These are phyloP conservation scores for Trichoderma simmonsii DNA, from an alignment of 2,329 filamentous ascomycete genomes.

Conservation along the genomic window DNA sequence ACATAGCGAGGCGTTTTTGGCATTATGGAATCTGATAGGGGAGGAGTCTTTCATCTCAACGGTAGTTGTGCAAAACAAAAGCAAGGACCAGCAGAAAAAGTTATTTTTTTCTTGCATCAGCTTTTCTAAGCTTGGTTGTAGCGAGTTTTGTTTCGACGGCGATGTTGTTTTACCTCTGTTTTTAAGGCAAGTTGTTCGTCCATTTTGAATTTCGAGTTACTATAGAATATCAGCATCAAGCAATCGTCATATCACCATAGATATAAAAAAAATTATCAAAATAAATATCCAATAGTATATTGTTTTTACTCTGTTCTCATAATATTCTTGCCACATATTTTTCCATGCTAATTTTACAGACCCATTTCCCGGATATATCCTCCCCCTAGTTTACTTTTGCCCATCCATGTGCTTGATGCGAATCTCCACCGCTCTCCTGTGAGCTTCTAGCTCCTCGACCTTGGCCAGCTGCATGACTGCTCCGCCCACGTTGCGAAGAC, in stretches of 20 bases:
- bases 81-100: not conserved
- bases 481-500: conserved; percentile 76
- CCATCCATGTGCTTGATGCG: conserved; percentile 55
- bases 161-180: not conserved
- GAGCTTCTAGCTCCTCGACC: conserved; percentile 92
- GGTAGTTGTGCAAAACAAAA: not conserved
- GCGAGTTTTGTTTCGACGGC: not conserved
- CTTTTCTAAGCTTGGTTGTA: not conserved
- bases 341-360: not conserved
- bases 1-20: conserved; percentile 36
- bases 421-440: conserved; percentile 85
- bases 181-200: not conserved
- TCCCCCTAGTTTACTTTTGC: conserved; percentile 23
- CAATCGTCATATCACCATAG: conserved; percentile 1
- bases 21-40: not conserved
- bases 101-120: not conserved
- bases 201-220: not conserved
- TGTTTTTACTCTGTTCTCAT: not conserved
- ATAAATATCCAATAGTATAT: not conserved
- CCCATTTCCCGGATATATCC: not conserved
- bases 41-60: not conserved
- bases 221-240: conserved; percentile 9
- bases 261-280: not conserved
- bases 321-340: not conserved
- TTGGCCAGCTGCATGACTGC: conserved; percentile 94